Base-by-base conservation (phyloP, 2,329 filamentous ascomycete species). In the Stagonosporopsis vannaccii region DNA sequence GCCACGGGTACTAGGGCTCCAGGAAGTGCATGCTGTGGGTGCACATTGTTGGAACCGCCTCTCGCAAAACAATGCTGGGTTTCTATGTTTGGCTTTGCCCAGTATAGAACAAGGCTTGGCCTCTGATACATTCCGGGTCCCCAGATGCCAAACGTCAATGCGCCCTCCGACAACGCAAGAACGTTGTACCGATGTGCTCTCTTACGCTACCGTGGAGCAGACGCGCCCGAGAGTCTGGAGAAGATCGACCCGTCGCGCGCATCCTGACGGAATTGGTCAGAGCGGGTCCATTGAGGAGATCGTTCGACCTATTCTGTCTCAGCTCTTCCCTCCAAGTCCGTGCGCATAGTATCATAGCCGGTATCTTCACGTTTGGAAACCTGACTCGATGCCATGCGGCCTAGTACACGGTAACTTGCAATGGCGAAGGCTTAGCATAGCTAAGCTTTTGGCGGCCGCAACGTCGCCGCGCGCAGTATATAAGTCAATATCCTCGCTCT, bases 91-190 rank as follows among this genome's bases (percentile, higher is more conserved):
- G 60, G 60, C n/a, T 67, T 69, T 60, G 61, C 52, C 64, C 63
- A 62, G 59, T 63, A 42, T 68, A 63, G 60, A 61, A 45, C 48
- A 42, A 58, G 48, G 51, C 59, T 59, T 63, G 56, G 59, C 51
- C 59, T 47, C 58, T 71, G 69, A 74, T 65, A 72, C 70, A 63
- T 33, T 51, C 48, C 40, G 23, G 56, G 47, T 62, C 58, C 41
- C 62, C 64, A 69, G 49, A 69, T 72, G 48, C 61, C 58, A 73
- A 71, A 73, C 70, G 56, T 64, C 61, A 67, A 73, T 73, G 70
- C 65, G 39, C 35, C 19, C 40, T 58, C 63, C 65, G 51, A 60
- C 53, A 58, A 61, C 51, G 62, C 67, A 49, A 60, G 43, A 57
- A 57, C 37, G 50, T 61, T 69, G 52, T 58, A 66, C 65, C 65